Conservation (phyloP, 257 asterid species). For the Ehretia macrophylla region DNA sequence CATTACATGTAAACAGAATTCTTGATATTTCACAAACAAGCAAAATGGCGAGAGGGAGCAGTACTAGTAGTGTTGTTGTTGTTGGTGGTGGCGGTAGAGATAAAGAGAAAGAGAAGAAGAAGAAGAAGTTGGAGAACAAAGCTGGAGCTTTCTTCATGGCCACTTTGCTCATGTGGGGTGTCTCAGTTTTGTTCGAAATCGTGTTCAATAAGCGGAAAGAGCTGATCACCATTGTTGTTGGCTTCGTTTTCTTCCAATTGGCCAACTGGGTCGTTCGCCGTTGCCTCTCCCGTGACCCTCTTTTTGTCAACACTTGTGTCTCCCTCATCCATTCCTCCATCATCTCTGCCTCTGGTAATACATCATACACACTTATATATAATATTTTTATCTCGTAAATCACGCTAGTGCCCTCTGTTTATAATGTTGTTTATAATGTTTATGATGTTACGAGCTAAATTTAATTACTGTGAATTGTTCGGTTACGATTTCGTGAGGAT, state of each 20-base stretch:
- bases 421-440: too few relatives aligned
- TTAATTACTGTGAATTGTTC: too few relatives aligned
- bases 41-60: constrained; percentile 14
- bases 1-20: too few relatives aligned
- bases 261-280: constrained; percentile 65
- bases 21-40: background rate
- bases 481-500: too few relatives aligned
- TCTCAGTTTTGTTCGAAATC: constrained; percentile 68
- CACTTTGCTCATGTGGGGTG: constrained; percentile 74
- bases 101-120: background rate
- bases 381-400: too few relatives aligned
- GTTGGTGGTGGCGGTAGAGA: background rate
- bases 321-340: constrained; percentile 86
- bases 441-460: too few relatives aligned
- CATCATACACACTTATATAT: background rate
- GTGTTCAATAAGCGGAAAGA: constrained; percentile 60
- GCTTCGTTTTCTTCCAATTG: constrained; percentile 66
- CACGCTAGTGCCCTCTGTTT: too few relatives aligned
- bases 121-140: constrained; percentile 1
- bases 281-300: constrained; percentile 56
- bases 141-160: constrained; percentile 67
- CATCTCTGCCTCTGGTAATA: constrained; percentile 63
- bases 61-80: background rate
- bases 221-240: constrained; percentile 48
- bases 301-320: constrained; percentile 81